These are phyloP conservation scores for Fomitiporia mediterranea DNA, from an alignment of 1,284 basidiomycete genomes.

Conservation along the genomic window DNA sequence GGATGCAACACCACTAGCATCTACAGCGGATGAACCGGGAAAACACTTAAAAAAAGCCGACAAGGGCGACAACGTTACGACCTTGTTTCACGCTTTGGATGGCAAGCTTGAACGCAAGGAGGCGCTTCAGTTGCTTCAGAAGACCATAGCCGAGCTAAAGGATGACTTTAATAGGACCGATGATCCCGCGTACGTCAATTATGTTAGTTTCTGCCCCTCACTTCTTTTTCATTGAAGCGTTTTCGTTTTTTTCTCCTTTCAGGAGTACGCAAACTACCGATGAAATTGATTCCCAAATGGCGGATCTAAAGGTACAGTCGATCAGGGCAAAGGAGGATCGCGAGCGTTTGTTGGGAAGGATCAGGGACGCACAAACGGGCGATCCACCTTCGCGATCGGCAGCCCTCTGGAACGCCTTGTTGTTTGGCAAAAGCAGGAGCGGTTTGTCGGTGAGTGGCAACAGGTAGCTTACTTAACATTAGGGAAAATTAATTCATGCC, in stretches of 20 bases:
- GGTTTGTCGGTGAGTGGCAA: background rate
- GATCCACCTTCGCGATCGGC: conserved; percentile 5
- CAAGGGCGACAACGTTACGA: conserved; percentile 26
- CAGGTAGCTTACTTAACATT: background rate
- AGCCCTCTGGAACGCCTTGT: background rate
- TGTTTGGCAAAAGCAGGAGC: background rate
- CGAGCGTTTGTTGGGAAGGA: conserved; percentile 12
- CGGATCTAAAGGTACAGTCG: conserved; percentile 14
- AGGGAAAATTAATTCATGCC: background rate
- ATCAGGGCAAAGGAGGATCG: conserved; percentile 16
- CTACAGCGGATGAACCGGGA: conserved; percentile 13
- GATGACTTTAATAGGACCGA: conserved; percentile 35
- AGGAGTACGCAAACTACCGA: conserved; percentile 11
- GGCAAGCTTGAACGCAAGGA: conserved; percentile 42
- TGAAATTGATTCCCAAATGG: conserved; percentile 9
- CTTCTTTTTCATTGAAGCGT: background rate
- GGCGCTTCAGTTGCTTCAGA: conserved; percentile 50
- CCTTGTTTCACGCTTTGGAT: conserved; percentile 28
- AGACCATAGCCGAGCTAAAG: conserved; percentile 50
- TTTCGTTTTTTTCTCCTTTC: conserved; percentile 1
- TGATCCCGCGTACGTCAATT: conserved; percentile 13
- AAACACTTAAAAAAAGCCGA: conserved; percentile 26
- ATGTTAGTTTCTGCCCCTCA: background rate
- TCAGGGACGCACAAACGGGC: background rate
- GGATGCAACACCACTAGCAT: background rate